Percentiles rank a stretch among this genome's conserved stretches.
Evolutionary conservation across 1,139 yeast genomes (phyloP).

Genomic region (Lodderomyces jiufengensis): DNA sequence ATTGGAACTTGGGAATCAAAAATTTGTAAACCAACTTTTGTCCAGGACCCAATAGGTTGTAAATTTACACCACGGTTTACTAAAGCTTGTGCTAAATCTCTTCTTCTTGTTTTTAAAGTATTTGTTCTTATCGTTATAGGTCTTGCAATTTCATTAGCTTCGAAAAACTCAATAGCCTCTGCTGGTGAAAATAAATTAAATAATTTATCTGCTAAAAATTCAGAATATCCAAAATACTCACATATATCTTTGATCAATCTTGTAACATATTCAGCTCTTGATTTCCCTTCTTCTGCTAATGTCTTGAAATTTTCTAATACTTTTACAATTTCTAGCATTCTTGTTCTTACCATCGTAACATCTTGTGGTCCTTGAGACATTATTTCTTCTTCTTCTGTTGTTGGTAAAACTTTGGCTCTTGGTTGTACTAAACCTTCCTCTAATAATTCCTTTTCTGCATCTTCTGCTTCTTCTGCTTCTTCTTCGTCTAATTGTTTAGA

Average conservation of each 20-base stretch:
- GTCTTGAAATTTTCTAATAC: constrained; percentile 91
- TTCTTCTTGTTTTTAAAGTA: constrained; percentile 88
- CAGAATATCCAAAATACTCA: constrained; percentile 95
- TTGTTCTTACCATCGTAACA: constrained; percentile 77
- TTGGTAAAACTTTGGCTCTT: constrained; percentile 65
- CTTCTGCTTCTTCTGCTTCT: constrained; percentile 69
- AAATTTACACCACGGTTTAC: constrained; percentile 96
- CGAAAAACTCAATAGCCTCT: constrained; percentile 97
- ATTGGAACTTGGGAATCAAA: constrained; percentile 98
- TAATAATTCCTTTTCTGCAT: constrained; percentile 70
- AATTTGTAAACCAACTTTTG: constrained; percentile 94
- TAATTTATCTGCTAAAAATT: constrained; percentile 87
- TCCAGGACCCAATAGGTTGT: constrained; percentile 97
- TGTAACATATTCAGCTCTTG: constrained; percentile 75
- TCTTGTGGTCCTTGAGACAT: constrained; percentile 58
- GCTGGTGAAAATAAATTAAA: constrained; percentile 88
- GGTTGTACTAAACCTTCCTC: constrained; percentile 64
- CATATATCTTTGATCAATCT: constrained; percentile 82
- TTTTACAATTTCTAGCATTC: constrained; percentile 93
- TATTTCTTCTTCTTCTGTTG: constrained; percentile 50
- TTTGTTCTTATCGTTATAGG: constrained; percentile 97
- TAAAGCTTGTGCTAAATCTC: constrained; percentile 92
- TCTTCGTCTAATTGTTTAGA: constrained; percentile 69
- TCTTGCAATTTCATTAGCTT: constrained; percentile 95
- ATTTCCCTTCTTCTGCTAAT: constrained; percentile 80